phyloP scores from a whole-genome alignment of 352 stramenopile genomes.

The Peronospora belbahrii region DNA sequence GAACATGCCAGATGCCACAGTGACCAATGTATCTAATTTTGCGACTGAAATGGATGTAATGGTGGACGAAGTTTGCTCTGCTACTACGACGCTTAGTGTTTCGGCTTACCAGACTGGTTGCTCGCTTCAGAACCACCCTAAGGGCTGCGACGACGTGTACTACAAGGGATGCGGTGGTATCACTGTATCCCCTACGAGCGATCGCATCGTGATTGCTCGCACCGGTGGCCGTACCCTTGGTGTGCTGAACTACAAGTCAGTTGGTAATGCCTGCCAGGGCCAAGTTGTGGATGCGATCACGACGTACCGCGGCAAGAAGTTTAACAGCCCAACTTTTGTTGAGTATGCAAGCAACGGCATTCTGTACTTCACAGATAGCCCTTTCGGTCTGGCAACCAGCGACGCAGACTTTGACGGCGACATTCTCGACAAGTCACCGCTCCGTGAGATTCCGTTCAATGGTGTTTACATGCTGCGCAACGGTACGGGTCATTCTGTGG shows the following conservation, averaged over 20 bases:
- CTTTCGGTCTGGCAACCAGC: slow-evolving; percentile 59
- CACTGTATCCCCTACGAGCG: slow-evolving; percentile 52
- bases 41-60: slow-evolving; percentile 30
- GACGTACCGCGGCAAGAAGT: slow-evolving; percentile 65
- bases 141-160: slow-evolving; percentile 60
- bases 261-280: slow-evolving; percentile 42
- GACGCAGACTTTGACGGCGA: slow-evolving; percentile 52
- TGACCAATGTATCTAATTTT: slow-evolving; percentile 29
- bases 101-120: slow-evolving; percentile 60
- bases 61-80: slow-evolving; percentile 28
- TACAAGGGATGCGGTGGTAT: slow-evolving; percentile 76
- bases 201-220: slow-evolving; percentile 66
- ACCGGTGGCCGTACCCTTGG: slow-evolving; percentile 67
- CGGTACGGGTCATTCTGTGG: slow-evolving; percentile 33
- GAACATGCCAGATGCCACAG: slow-evolving; percentile 25
- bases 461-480: slow-evolving; percentile 66
- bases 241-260: slow-evolving; percentile 54
- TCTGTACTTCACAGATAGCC: slow-evolving; percentile 77
- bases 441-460: slow-evolving; percentile 75
- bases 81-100: slow-evolving; percentile 41
- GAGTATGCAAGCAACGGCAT: slow-evolving; percentile 57
- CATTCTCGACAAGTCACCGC: slow-evolving; percentile 53
- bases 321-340: slow-evolving; percentile 67
- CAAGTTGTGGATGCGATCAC: slow-evolving; percentile 71
- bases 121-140: slow-evolving; percentile 55